phyloP scores from a whole-genome alignment of 1,284 basidiomycete genomes.

The Omphalotus olearius region DNA sequence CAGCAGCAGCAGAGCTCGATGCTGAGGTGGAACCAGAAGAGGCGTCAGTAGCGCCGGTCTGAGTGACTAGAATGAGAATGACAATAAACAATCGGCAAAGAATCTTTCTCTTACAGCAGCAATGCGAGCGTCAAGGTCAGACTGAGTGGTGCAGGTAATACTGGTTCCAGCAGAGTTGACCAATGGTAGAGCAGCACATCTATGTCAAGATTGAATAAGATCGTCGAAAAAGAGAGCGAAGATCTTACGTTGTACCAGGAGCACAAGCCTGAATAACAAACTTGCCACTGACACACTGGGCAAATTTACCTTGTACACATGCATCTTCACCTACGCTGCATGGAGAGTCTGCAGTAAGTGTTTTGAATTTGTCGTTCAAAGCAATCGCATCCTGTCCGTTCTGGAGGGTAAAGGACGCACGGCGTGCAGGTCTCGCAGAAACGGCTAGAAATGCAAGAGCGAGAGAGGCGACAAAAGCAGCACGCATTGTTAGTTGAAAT shows the following conservation, averaged over 20 bases:
- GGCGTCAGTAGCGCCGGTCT: slow-evolving; percentile 12
- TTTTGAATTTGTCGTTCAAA: slow-evolving; percentile 44
- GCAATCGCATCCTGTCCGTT: slow-evolving; percentile 41
- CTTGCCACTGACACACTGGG: slow-evolving; percentile 46
- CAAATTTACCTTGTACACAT: slow-evolving; percentile 42
- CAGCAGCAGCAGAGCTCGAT: background rate
- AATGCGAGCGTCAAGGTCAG: slow-evolving; percentile 35
- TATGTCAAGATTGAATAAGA: slow-evolving; percentile 18
- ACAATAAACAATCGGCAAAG: background rate
- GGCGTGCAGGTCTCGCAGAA: slow-evolving; percentile 33
- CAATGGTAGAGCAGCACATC: slow-evolving; percentile 53
- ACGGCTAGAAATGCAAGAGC: slow-evolving; percentile 33
- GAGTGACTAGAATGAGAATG: background rate
- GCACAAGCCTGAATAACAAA: slow-evolving; percentile 41
- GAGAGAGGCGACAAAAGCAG: slow-evolving; percentile 28
- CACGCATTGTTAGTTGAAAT: slow-evolving; percentile 21
- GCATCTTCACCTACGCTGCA: slow-evolving; percentile 43
- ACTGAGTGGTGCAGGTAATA: slow-evolving; percentile 41
- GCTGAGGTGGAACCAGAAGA: background rate
- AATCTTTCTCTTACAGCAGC: slow-evolving; percentile 33
- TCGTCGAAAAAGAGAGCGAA: background rate
- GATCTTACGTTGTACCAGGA: slow-evolving; percentile 36
- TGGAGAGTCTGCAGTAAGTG: slow-evolving; percentile 34
- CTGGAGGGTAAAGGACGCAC: slow-evolving; percentile 29
- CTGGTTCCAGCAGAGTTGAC: slow-evolving; percentile 39